A percentile compares a stretch with the other conserved stretches of the same genome.
Evolutionary conservation across 768 basidiomycete species (phyloP).

Genomic region (Boletus huronensis): DNA sequence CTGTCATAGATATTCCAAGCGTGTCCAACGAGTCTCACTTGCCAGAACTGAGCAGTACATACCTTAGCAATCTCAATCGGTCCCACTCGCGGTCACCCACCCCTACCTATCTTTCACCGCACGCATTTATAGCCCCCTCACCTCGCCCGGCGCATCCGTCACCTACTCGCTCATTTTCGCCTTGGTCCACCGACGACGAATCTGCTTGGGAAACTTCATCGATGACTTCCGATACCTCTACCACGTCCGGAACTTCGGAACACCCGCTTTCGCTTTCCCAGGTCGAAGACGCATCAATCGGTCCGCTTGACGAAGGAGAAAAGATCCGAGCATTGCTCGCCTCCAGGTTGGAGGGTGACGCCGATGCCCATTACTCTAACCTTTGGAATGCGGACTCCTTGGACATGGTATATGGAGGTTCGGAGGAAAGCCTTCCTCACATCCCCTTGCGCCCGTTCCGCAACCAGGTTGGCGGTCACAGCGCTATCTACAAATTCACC

Average conservation of each 20-base stretch:
- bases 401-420: slow-evolving; percentile 41
- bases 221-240: slow-evolving; percentile 56
- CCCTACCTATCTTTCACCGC: slow-evolving; percentile 33
- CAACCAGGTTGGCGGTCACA: slow-evolving; percentile 98
- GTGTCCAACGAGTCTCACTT: background rate
- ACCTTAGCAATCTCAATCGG: slow-evolving; percentile 6
- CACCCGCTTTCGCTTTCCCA: slow-evolving; percentile 31
- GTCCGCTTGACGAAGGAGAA: slow-evolving; percentile 17
- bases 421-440: slow-evolving; percentile 68
- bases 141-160: slow-evolving; percentile 15
- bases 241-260: slow-evolving; percentile 44
- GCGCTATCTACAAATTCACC: slow-evolving; percentile 96
- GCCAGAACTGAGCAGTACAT: background rate
- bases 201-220: slow-evolving; percentile 75
- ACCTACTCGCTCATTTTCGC: slow-evolving; percentile 38
- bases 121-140: slow-evolving; percentile 18
- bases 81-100: slow-evolving; percentile 38
- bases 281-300: slow-evolving; percentile 14
- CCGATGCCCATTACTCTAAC: background rate
- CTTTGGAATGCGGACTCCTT: slow-evolving; percentile 35
- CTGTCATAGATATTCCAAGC: slow-evolving; percentile 6
- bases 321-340: slow-evolving; percentile 3
- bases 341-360: slow-evolving; percentile 20
- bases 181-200: slow-evolving; percentile 77
- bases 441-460: slow-evolving; percentile 94